Conservation (phyloP, 2,329 filamentous ascomycete species). For the Alternaria rosae region DNA sequence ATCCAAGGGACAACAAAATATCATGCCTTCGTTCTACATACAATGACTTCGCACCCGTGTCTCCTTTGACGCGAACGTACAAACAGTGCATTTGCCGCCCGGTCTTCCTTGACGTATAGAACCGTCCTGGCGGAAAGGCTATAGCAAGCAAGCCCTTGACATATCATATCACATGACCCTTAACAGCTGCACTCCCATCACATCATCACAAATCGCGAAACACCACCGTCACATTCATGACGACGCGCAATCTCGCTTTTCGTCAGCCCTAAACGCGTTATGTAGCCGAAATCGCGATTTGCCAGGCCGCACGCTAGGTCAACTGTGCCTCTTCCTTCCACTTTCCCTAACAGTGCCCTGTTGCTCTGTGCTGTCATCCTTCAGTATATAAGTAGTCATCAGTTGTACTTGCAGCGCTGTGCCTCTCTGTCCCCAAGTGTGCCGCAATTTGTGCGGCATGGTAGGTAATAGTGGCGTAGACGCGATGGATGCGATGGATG, state of each 20-base stretch:
- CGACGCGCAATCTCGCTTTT: background rate
- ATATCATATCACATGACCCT: background rate
- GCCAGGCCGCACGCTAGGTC: background rate
- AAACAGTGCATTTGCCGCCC: background rate
- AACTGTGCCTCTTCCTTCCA: background rate
- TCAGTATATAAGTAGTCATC: background rate
- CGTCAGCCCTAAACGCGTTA: background rate
- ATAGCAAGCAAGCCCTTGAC: conserved; percentile 3
- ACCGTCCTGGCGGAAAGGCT: background rate
- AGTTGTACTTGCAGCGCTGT: background rate
- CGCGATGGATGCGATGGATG: conserved; percentile 1
- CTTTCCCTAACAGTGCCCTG: background rate
- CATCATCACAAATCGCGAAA: background rate
- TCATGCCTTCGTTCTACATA: conserved; percentile 4
- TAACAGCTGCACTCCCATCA: conserved; percentile 1
- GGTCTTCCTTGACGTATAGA: background rate
- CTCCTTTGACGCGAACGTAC: background rate
- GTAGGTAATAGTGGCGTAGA: background rate
- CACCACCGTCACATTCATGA: background rate
- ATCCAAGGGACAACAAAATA: background rate
- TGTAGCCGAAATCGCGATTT: background rate
- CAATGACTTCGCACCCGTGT: background rate
- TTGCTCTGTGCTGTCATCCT: no score
- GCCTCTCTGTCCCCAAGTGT: no score
- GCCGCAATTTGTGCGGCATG: background rate